phyloP scores from a whole-genome alignment of 805 yeast species.

The Pichia phayaonensis region DNA sequence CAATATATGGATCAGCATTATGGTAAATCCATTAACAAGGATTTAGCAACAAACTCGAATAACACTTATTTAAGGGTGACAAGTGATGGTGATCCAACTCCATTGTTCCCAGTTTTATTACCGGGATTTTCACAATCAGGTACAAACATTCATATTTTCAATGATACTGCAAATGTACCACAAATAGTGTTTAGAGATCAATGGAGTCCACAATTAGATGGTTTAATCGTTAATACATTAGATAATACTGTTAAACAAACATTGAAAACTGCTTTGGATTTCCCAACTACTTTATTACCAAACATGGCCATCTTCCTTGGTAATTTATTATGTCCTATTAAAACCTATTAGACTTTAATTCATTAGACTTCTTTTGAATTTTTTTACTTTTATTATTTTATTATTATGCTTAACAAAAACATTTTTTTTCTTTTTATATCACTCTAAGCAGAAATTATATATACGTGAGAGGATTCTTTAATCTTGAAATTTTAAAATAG shows the following conservation, averaged over 20 bases:
- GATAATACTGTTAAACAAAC: not conserved
- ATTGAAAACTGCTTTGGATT: not conserved
- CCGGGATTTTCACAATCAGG: not conserved
- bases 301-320: not conserved
- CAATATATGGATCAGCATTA: slow-evolving; percentile 3
- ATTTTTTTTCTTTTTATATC: too few relatives aligned
- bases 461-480: too few relatives aligned
- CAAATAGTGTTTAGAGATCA: not conserved
- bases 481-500: too few relatives aligned
- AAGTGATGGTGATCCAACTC: slow-evolving; percentile 1
- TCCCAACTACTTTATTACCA: not conserved
- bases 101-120: not conserved
- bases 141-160: not conserved
- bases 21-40: not conserved
- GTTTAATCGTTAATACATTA: not conserved
- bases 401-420: too few relatives aligned
- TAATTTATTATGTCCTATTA: not conserved
- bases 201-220: not conserved
- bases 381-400: too few relatives aligned
- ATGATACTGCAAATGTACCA: not conserved
- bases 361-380: too few relatives aligned
- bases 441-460: too few relatives aligned
- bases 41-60: not conserved
- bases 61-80: slow-evolving; percentile 2
- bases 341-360: not conserved